A percentile compares a stretch with the other conserved stretches of the same genome.
phyloP scores from a whole-genome alignment of 768 basidiomycete species.

The Pleurotus platypus region DNA sequence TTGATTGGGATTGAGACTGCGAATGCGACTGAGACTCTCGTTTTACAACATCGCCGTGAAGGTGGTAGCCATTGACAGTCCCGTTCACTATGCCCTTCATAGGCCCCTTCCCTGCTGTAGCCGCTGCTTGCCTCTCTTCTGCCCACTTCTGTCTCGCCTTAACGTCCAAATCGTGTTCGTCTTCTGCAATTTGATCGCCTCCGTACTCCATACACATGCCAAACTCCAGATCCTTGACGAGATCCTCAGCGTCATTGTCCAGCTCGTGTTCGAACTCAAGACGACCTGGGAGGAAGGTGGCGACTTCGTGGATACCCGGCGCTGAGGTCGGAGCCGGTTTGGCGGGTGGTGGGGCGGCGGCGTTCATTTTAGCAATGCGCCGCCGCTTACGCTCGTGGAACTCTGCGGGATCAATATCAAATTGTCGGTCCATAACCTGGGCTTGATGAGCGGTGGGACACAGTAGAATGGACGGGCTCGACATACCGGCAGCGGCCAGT shows the following conservation, averaged over 20 bases:
- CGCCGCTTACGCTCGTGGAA: constrained; percentile 89
- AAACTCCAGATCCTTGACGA: constrained; percentile 95
- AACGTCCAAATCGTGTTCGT: constrained; percentile 74
- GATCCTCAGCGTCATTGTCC: constrained; percentile 94
- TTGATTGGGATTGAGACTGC: constrained; percentile 15
- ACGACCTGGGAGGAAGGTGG: constrained; percentile 92
- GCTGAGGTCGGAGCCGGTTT: constrained; percentile 83
- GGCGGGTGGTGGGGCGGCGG: constrained; percentile 48
- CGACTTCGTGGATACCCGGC: constrained; percentile 89
- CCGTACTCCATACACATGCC: constrained; percentile 84
- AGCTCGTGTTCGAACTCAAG: constrained; percentile 97
- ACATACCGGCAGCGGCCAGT: constrained; percentile 81
- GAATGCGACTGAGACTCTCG: constrained; percentile 15
- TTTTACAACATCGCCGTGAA: constrained; percentile 33
- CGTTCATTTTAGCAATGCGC: constrained; percentile 79
- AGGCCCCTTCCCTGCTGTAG: constrained; percentile 31
- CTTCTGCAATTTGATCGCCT: constrained; percentile 77
- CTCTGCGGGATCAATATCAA: constrained; percentile 72
- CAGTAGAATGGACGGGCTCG: background rate
- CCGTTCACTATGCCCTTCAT: constrained; percentile 41
- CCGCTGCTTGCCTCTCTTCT: constrained; percentile 34
- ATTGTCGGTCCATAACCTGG: constrained; percentile 54
- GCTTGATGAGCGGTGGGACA: background rate
- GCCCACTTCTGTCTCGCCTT: constrained; percentile 50
- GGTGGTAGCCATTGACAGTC: constrained; percentile 39